These are phyloP conservation scores for Candida mattraensis DNA, from an alignment of 805 yeast species.

Conservation along the genomic window DNA sequence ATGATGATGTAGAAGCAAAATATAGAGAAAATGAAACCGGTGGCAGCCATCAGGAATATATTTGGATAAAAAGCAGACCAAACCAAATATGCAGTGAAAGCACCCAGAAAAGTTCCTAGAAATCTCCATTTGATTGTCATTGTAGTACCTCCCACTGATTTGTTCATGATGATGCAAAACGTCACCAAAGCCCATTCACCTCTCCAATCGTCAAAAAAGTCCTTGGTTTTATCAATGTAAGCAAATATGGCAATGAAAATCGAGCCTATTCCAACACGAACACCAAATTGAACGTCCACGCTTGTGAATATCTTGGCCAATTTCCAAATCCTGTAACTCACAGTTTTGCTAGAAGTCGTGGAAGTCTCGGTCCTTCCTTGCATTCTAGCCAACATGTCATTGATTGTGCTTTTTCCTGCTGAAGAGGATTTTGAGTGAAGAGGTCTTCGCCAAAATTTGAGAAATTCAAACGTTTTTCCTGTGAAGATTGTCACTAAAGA, in stretches of 20 bases:
- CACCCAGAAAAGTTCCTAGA: slow-evolving; percentile 75
- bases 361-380: slow-evolving; percentile 7
- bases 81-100: slow-evolving; percentile 54
- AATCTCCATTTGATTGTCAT: slow-evolving; percentile 75
- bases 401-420: slow-evolving; percentile 25
- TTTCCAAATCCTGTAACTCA: slow-evolving; percentile 46
- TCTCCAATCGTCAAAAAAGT: slow-evolving; percentile 61
- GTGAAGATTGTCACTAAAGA: neutral
- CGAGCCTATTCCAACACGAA: slow-evolving; percentile 79
- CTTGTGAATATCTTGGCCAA: slow-evolving; percentile 51
- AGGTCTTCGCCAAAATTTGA: slow-evolving; percentile 49
- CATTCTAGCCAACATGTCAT: slow-evolving; percentile 34
- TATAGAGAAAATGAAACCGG: slow-evolving; percentile 47
- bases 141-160: slow-evolving; percentile 80
- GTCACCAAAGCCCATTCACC: slow-evolving; percentile 87
- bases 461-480: slow-evolving; percentile 48
- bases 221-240: slow-evolving; percentile 54
- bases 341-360: slow-evolving; percentile 9
- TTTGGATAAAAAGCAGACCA: slow-evolving; percentile 63
- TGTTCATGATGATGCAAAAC: slow-evolving; percentile 80
- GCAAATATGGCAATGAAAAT: slow-evolving; percentile 66
- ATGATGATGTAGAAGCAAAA: slow-evolving; percentile 60
- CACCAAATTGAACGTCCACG: slow-evolving; percentile 74
- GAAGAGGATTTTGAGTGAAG: neutral
- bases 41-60: slow-evolving; percentile 47